Evolutionary conservation across 1,284 basidiomycete genomes (phyloP).

Genomic region (Sanguinoderma infundibulare): DNA sequence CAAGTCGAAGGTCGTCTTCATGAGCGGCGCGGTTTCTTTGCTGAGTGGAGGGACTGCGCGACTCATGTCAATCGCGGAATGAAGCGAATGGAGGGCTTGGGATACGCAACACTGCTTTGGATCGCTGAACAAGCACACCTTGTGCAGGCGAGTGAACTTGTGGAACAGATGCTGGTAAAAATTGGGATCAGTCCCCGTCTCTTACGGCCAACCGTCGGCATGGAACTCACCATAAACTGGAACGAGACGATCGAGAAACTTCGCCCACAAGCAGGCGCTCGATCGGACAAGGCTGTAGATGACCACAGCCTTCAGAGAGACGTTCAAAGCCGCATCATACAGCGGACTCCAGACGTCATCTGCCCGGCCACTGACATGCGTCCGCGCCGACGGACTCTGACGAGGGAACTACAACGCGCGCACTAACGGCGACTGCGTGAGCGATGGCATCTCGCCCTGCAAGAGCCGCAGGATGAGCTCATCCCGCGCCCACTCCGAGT

Average conservation of each 20-base stretch:
- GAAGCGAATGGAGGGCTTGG: constrained; percentile 25
- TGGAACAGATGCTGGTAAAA: constrained; percentile 45
- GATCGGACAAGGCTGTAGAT: constrained; percentile 43
- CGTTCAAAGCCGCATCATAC: constrained; percentile 20
- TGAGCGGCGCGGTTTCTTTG: constrained; percentile 39
- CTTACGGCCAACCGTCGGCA: too few species aligned
- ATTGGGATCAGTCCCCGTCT: too few species aligned
- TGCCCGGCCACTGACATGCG: neutral
- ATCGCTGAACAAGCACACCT: constrained; percentile 51
- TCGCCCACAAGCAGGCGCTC: constrained; percentile 49
- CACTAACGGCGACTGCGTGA: neutral
- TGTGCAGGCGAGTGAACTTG: constrained; percentile 35
- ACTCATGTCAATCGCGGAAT: neutral
- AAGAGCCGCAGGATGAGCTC: constrained; percentile 16
- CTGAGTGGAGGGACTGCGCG: constrained; percentile 53
- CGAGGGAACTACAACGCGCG: constrained; percentile 8
- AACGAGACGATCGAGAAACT: constrained; percentile 49
- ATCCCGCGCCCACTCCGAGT: constrained; percentile 19
- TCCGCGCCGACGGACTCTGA: neutral
- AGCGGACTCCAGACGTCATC: neutral
- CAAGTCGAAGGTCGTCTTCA: constrained; percentile 52
- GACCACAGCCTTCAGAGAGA: constrained; percentile 22
- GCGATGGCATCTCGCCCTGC: neutral
- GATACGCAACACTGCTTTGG: constrained; percentile 53
- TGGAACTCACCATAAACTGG: constrained; percentile 20